Base-by-base conservation (phyloP, 306 rosid genomes). In the Trifolium repens region DNA sequence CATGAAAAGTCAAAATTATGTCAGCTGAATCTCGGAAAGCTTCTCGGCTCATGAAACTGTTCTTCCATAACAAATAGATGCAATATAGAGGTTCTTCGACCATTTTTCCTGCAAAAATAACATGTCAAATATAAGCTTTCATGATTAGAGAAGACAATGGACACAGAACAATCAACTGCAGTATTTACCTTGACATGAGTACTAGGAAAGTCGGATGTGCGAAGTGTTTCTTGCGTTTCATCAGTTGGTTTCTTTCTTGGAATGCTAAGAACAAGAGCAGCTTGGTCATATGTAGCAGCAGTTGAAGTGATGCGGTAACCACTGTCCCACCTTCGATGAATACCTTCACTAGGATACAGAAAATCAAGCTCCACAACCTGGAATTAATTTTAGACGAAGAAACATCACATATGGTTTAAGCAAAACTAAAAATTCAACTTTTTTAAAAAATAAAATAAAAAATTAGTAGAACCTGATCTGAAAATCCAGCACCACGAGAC, bases 361-460 rank as follows among this genome's bases (percentile, higher is more conserved):
- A 94, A 94, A 86, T 94, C 98, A 68, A 91, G 85, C 77, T 94
- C 98, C 53, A 94, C 94, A 35, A 91, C 98, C 98, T 94, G 88
- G 55, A 34, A 80, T 58, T 13, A n/a, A 74, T 24, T 71, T 55
- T 16, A 58, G 35, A 60, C 53, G 17, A 43, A 67, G 53, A 67
- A 74, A 73, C 11, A 53, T 24, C 47, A 17, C 14, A 40, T 68
- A 68, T 27, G 22, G 40, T 47, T 24, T 26, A 68, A 26, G 73
- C 14, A 1, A 26, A 26, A 13, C 37, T 46, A 46, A 46, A 27
- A 26, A 68, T 4, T 46, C 8, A 61, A 32, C 4, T 37, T 64
- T 0, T 7, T 43, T 43, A 5, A 0, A 44, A 13, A 24, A 32
- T 4, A 44, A 5, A 42, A 14, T 4, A 61, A 61, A 61, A 14